These are phyloP conservation scores for Laguncularia racemosa DNA, from an alignment of 345 rosid genomes.

Conservation along the genomic window DNA sequence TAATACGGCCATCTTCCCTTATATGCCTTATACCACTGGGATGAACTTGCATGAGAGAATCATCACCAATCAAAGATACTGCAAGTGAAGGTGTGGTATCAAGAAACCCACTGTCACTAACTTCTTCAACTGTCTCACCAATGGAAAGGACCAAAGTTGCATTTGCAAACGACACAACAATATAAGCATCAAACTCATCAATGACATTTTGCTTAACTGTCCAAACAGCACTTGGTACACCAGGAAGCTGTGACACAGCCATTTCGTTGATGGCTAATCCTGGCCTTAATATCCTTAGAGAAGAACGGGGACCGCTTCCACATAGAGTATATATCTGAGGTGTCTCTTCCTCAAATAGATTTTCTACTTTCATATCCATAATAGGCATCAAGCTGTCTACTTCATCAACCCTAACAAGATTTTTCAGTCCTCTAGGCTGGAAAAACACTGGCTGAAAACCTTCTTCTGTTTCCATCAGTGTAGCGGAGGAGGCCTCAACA, in stretches of 20 bases:
- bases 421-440: slow-evolving; percentile 84
- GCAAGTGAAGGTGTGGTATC: slow-evolving; percentile 94
- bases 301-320: slow-evolving; percentile 95
- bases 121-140: slow-evolving; percentile 98
- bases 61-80: slow-evolving; percentile 89
- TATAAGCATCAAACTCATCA: slow-evolving; percentile 96
- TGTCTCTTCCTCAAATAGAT: slow-evolving; percentile 92
- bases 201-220: slow-evolving; percentile 82
- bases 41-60: slow-evolving; percentile 98
- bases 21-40: slow-evolving; percentile 96
- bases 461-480: slow-evolving; percentile 87
- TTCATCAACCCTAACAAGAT: slow-evolving; percentile 92
- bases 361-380: slow-evolving; percentile 88
- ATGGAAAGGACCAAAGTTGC: slow-evolving; percentile 96
- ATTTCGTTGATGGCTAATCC: slow-evolving; percentile 94
- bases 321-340: slow-evolving; percentile 89
- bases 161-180: slow-evolving; percentile 91
- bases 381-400: slow-evolving; percentile 96
- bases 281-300: slow-evolving; percentile 83
- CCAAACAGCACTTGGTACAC: slow-evolving; percentile 99
- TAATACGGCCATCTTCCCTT: slow-evolving; percentile 93
- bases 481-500: slow-evolving; percentile 83
- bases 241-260: slow-evolving; percentile 99
- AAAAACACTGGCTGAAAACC: slow-evolving; percentile 96
- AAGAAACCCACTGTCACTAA: slow-evolving; percentile 93